Evolutionary conservation across 768 basidiomycete species (phyloP).

Genomic region (Suillus placidus): DNA sequence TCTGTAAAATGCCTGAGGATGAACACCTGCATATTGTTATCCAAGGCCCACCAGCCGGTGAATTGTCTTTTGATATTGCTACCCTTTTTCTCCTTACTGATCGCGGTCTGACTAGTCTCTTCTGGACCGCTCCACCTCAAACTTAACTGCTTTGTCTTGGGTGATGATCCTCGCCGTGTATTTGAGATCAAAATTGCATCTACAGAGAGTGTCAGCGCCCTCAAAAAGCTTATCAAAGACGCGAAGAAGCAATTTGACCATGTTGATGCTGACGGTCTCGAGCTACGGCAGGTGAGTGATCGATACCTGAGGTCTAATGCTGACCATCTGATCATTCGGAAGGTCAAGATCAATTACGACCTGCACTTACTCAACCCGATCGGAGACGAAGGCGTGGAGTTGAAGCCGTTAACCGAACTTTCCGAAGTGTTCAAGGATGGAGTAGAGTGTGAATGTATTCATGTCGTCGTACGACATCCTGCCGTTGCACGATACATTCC

Average conservation of each 20-base stretch:
- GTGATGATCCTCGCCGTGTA: not conserved
- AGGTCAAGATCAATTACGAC: too few relatives aligned
- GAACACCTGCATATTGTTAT: slow-evolving; percentile 10
- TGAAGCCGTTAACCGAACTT: too few relatives aligned
- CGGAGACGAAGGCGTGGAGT: too few relatives aligned
- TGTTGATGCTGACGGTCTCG: not conserved
- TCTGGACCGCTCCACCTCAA: not conserved
- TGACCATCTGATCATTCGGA: too few relatives aligned
- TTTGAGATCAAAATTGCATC: too few relatives aligned
- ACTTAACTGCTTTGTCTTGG: not conserved
- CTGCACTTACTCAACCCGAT: too few relatives aligned
- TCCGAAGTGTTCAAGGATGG: too few relatives aligned
- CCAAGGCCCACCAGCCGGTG: not conserved
- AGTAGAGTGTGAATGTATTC: too few relatives aligned
- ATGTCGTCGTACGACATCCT: too few relatives aligned
- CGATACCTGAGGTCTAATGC: not conserved
- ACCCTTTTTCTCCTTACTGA: not conserved
- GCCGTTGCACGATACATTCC: too few relatives aligned
- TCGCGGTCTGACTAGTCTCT: too few relatives aligned
- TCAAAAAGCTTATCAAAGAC: not conserved
- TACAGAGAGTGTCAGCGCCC: too few relatives aligned
- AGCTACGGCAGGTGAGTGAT: not conserved
- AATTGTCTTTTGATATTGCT: not conserved
- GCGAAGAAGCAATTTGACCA: not conserved
- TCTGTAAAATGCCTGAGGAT: not conserved